Percentiles rank a stretch among this genome's conserved stretches.
phyloP scores from a whole-genome alignment of 2,329 filamentous ascomycete species.

The Fusarium lateritium region DNA sequence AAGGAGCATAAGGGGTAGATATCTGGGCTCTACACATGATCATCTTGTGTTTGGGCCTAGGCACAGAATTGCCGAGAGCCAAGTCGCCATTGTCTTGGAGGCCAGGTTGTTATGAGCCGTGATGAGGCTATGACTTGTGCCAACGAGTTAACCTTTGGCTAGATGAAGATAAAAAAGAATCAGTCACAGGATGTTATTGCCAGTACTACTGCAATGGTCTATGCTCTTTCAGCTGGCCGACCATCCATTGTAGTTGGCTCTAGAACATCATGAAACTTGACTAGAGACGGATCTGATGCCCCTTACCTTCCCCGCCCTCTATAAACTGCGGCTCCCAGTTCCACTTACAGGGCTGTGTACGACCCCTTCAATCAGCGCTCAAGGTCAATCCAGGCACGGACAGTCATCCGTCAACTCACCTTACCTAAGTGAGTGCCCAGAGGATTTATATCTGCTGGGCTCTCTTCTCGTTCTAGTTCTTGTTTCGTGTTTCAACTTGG shows the following conservation, averaged over 20 bases:
- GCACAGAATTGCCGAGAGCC: constrained; percentile 33
- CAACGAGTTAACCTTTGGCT: background rate
- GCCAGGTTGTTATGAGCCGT: constrained; percentile 1
- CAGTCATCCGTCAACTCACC: constrained; percentile 24
- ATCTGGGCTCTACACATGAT: constrained; percentile 3
- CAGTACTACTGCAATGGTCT: constrained; percentile 15
- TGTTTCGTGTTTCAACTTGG: constrained; percentile 14
- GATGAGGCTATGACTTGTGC: background rate
- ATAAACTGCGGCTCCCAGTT: constrained; percentile 30
- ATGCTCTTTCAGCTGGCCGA: background rate
- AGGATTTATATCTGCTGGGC: constrained; percentile 15
- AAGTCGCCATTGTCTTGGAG: constrained; percentile 18
- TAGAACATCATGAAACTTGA: constrained; percentile 45
- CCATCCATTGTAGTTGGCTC: constrained; percentile 34
- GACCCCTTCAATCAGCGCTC: constrained; percentile 42
- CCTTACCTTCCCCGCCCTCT: constrained; percentile 32
- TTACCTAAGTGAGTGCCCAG: constrained; percentile 15
- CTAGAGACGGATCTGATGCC: constrained; percentile 21
- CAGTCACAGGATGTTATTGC: constrained; percentile 2
- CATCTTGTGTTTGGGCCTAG: constrained; percentile 15
- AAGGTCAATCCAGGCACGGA: constrained; percentile 21
- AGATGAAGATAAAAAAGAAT: background rate
- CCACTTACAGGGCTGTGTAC: constrained; percentile 48
- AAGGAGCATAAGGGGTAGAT: constrained; percentile 1
- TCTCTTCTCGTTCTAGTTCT: constrained; percentile 12